phyloP scores from a whole-genome alignment of 2,329 filamentous ascomycete species.

The Hymenoscyphus linearis region DNA sequence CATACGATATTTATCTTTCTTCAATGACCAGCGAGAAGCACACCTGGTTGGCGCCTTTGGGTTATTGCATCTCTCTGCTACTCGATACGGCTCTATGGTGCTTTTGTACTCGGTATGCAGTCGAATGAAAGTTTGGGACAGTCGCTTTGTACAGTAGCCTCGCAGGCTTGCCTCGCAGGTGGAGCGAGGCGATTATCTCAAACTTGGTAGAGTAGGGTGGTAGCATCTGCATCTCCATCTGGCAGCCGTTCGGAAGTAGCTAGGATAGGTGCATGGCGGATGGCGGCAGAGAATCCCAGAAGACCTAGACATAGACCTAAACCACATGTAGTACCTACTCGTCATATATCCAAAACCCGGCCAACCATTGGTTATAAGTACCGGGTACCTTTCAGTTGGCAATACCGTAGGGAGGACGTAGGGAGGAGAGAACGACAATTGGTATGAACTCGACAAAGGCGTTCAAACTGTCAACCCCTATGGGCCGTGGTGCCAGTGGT shows the following conservation, averaged over 20 bases:
- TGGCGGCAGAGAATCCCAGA: neutral
- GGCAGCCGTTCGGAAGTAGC: neutral
- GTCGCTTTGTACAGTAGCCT: neutral
- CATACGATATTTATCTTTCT: constrained; percentile 5
- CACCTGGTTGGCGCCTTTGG: neutral
- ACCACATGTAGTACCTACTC: neutral
- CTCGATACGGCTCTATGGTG: neutral
- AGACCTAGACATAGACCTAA: too few species aligned
- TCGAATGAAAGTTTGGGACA: neutral
- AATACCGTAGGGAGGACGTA: too few species aligned
- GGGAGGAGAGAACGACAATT: neutral
- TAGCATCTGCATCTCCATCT: neutral
- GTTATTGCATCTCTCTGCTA: neutral
- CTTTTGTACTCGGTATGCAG: neutral
- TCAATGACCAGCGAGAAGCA: neutral
- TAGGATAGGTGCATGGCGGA: neutral
- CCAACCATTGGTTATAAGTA: neutral
- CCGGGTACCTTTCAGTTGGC: neutral
- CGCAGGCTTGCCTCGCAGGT: constrained; percentile 3
- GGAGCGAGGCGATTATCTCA: neutral
- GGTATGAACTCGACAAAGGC: neutral
- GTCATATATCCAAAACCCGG: neutral
- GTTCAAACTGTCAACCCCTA: neutral
- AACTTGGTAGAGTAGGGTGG: constrained; percentile 1
- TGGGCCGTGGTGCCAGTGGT: neutral